These are phyloP conservation scores for Bacidia rubella DNA, from an alignment of 495 filamentous ascomycete genomes.

Conservation along the genomic window DNA sequence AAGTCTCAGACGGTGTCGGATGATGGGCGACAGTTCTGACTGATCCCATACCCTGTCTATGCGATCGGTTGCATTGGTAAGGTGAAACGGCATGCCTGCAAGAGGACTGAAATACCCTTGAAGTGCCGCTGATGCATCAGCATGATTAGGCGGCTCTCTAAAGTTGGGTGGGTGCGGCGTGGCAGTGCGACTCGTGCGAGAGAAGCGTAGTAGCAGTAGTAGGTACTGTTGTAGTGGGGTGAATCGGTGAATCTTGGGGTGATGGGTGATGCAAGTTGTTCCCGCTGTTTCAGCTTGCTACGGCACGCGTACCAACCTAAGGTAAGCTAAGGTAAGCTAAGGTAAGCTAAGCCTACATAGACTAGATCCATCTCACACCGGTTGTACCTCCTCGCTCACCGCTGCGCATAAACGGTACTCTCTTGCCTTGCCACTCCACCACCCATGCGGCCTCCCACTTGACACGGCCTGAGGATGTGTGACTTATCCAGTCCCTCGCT, in stretches of 20 bases:
- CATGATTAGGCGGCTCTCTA: neutral
- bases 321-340: too few relatives aligned
- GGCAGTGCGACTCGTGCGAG: neutral
- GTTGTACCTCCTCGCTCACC: neutral
- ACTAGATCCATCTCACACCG: neutral
- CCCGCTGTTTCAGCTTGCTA: slow-evolving; percentile 3
- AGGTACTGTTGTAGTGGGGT: too few relatives aligned
- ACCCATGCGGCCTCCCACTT: neutral
- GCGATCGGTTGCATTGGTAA: neutral
- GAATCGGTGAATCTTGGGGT: neutral
- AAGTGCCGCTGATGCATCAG: neutral
- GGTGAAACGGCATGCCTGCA: slow-evolving; percentile 1
- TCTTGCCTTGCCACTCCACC: neutral
- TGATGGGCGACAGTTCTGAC: slow-evolving; percentile 1
- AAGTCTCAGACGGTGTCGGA: slow-evolving; percentile 1
- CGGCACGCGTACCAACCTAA: neutral
- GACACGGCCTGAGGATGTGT: neutral
- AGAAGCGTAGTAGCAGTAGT: too few relatives aligned
- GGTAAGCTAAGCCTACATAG: neutral
- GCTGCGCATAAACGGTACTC: neutral
- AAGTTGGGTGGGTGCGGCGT: neutral
- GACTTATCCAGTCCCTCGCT: too few relatives aligned
- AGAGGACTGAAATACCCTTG: neutral
- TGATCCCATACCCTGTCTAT: neutral
- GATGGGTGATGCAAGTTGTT: neutral